Base-by-base conservation (phyloP, 2,329 filamentous ascomycete genomes). In the Botrytis elliptica region DNA sequence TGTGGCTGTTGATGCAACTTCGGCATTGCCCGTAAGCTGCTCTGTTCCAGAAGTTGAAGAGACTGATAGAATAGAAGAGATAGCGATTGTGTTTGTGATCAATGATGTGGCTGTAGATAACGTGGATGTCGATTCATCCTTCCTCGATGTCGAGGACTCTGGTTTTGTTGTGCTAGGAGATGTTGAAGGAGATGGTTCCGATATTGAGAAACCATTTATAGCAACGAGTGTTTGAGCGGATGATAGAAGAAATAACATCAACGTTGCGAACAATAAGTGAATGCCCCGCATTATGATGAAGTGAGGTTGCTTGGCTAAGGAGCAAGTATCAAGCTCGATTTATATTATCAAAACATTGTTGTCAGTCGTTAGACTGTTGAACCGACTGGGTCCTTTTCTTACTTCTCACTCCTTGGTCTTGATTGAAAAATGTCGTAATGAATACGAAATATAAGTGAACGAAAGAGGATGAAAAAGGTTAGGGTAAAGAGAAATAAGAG, bases 401-500 rank as follows among this genome's bases (percentile, higher is more conserved):
- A 38, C 46, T 70, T 65, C 20, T 29, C 36, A 71, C 40, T 36
- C 3, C 40, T 60, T 38, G 69, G n/a, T 65, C 77, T 76, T 67
- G 79, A 75, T 18, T 79, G 80, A 80, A 77, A 46, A 62, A 52
- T 44, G 25, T 7, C 12, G 80, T 79, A 38, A 82, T 79, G 73
- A 77, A 79, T n/a, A 78, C 77, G 10, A 81, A 74, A 79, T 70
- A 80, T 80, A 36, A 76, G 79, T 46, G 74, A 76, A 71, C 52
- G 71, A 75, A 62, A 70, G 59, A 87, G 87, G 76, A 77, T 81
- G 46, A 77, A 77, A 75, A 79, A 66, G 77, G 75, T 59, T 75
- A 73, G 40, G 63, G 70, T 46, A 87, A 87, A 76, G 78, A 82
- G 44, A 79, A 80, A 10, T 77, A 80, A 71, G 81, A 81, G 86